Evolutionary conservation across 352 stramenopile genomes (phyloP), one percentile per base, ranked within the genome.

Genomic region (Phytophthora cryptogea): DNA sequence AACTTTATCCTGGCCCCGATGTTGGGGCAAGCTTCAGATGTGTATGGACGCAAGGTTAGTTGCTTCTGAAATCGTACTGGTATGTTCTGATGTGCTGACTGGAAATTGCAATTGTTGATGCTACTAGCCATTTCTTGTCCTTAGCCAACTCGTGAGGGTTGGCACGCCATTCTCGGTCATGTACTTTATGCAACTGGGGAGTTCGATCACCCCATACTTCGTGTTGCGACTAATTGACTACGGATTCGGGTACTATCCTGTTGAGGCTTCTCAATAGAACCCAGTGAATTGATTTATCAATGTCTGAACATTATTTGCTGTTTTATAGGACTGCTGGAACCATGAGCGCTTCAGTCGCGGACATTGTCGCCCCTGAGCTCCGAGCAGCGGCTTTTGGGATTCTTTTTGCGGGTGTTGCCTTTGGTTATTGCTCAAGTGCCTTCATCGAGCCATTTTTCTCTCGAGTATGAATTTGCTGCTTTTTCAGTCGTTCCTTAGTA

Each of bases 21-120:
- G 33, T 66, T 94, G 2, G 85, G 85, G 0, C 83, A 90, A 57
- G 79, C 77, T 13, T 94, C 85, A 0, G 85, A 94, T 58, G 54
- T 74, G 4, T 88, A 89, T 60, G 85, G 85, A 23, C 79, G 85
- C 47, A 94, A 92, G 80, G 84, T 94, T 54, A 27, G 48, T 10
- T 33, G 23, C 4, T 41, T 10, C 11, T 26, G 8, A 39, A 39
- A 39, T 8, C 20, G 20, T 23, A 23, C 20, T 23, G 20, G 20
- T 23, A 23, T 23, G 20, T 23, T 23, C 33, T 39, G 11, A 39
- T 20, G 36, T 9, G 36, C 36, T 41, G 13, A 41, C 14, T 37
- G 14, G 8, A 14, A 23, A 23, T 23, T 37, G 7, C 14, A 11
- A n/a, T 14, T 42, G 16, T 63, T 37, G 16, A 23, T 23, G 2